Conservation (phyloP, 2,329 filamentous ascomycete genomes). For the Fusarium citri region DNA sequence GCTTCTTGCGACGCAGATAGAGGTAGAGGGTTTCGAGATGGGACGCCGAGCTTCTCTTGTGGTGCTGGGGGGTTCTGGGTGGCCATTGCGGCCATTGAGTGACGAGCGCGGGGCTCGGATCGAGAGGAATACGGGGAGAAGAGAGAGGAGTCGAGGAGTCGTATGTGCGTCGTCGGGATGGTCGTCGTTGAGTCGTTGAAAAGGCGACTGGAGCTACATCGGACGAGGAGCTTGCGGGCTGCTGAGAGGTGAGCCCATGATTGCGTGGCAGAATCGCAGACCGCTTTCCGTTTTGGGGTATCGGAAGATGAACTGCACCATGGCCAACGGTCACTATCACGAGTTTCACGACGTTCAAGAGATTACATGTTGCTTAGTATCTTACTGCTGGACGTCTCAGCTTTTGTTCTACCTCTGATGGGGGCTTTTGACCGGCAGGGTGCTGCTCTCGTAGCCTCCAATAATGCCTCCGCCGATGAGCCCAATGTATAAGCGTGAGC, state of each 20-base stretch:
- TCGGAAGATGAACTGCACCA: conserved; percentile 9
- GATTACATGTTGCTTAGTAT: background rate
- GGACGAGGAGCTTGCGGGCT: conserved; percentile 43
- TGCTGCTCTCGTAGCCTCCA: background rate
- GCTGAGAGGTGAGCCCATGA: conserved; percentile 43
- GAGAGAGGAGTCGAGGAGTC: background rate
- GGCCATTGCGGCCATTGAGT: conserved; percentile 51
- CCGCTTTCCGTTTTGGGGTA: conserved; percentile 34
- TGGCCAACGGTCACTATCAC: background rate
- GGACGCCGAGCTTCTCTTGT: conserved; percentile 57
- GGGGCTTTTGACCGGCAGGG: background rate
- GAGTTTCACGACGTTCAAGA: background rate
- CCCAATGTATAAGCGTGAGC: background rate
- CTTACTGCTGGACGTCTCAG: background rate
- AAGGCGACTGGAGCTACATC: conserved; percentile 31
- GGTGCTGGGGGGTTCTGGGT: conserved; percentile 51
- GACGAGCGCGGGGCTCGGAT: conserved; percentile 18
- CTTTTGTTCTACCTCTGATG: background rate
- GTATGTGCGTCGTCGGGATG: background rate
- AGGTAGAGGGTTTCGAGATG: conserved; percentile 82
- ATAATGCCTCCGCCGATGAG: background rate
- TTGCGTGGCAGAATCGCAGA: conserved; percentile 35
- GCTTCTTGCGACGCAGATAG: conserved; percentile 84
- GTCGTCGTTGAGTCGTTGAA: conserved; percentile 10
- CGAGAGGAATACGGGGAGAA: background rate